Percentiles rank a stretch among this genome's conserved stretches.
Conservation (phyloP, 2,329 filamentous ascomycete species). For the Diaporthe caulivora region DNA sequence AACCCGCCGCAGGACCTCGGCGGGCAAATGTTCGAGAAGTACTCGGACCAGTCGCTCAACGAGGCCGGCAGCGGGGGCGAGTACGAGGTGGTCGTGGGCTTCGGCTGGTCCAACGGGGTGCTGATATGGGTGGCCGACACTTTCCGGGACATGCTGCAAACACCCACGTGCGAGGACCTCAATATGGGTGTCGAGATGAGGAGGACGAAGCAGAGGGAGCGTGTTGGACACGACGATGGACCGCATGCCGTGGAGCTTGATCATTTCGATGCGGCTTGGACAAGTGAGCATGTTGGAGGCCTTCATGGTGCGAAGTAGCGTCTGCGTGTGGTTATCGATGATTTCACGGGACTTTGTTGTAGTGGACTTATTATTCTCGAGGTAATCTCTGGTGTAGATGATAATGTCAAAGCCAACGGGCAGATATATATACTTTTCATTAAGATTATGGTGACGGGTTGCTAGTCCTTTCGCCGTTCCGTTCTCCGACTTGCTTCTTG, state of each 20-base stretch:
- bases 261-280: slow-evolving; percentile 58
- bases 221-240: slow-evolving; percentile 8
- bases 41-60: slow-evolving; percentile 70
- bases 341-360: background rate
- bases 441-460: background rate
- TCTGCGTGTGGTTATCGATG: background rate
- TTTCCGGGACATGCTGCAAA: slow-evolving; percentile 67
- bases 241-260: slow-evolving; percentile 55
- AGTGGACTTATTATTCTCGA: background rate
- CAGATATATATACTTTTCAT: background rate
- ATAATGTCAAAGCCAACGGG: background rate
- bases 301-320: slow-evolving; percentile 7
- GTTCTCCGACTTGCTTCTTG: background rate
- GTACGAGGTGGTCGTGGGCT: slow-evolving; percentile 77
- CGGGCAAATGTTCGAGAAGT: slow-evolving; percentile 80
- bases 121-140: slow-evolving; percentile 75
- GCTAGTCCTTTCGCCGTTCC: background rate
- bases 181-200: slow-evolving; percentile 50
- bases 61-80: slow-evolving; percentile 74
- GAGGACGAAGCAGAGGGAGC: slow-evolving; percentile 36
- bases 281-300: slow-evolving; percentile 45
- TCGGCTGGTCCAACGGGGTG: slow-evolving; percentile 79
- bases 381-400: background rate
- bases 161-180: slow-evolving; percentile 68
- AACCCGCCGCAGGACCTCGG: slow-evolving; percentile 56